phyloP scores from a whole-genome alignment of 257 asterid genomes.

The Striga asiatica region DNA sequence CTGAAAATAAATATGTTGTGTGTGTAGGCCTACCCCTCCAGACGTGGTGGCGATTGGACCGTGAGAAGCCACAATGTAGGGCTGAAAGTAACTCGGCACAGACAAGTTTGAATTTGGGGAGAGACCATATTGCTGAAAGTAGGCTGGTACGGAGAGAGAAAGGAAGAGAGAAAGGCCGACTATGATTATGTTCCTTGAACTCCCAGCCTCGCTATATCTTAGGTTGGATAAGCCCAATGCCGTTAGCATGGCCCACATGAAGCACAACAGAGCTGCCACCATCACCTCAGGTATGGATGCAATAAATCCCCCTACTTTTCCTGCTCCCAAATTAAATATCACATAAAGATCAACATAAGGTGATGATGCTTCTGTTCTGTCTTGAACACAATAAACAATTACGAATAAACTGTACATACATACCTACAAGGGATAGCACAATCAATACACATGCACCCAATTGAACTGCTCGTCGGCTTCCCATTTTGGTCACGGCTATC shows the following conservation, averaged over 20 bases:
- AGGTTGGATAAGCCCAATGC: constrained; percentile 90
- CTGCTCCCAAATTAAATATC: constrained; percentile 37
- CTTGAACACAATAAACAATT: too few species aligned
- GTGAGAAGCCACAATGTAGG: constrained; percentile 78
- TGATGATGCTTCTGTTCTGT: background rate
- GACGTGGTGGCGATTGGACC: constrained; percentile 73
- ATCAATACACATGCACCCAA: constrained; percentile 76
- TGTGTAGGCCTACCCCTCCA: constrained; percentile 57
- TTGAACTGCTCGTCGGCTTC: constrained; percentile 89
- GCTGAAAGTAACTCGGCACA: constrained; percentile 80
- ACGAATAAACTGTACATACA: background rate
- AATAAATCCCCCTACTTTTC: constrained; percentile 94
- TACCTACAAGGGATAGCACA: constrained; percentile 72
- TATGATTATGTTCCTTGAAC: constrained; percentile 92
- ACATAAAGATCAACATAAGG: background rate
- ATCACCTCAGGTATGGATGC: constrained; percentile 95
- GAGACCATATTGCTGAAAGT: constrained; percentile 85
- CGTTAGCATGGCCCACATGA: constrained; percentile 94
- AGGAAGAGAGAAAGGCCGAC: constrained; percentile 85
- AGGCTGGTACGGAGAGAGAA: constrained; percentile 77
- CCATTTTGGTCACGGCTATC: constrained; percentile 98
- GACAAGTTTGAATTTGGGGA: constrained; percentile 66
- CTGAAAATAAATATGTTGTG: too few species aligned
- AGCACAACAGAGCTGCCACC: constrained; percentile 91
- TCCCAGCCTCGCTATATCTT: constrained; percentile 94